Evolutionary conservation across 2,329 filamentous ascomycete species (phyloP), one percentile per base, ranked within the genome.

Genomic region (Colletotrichum gloeosporioides): DNA sequence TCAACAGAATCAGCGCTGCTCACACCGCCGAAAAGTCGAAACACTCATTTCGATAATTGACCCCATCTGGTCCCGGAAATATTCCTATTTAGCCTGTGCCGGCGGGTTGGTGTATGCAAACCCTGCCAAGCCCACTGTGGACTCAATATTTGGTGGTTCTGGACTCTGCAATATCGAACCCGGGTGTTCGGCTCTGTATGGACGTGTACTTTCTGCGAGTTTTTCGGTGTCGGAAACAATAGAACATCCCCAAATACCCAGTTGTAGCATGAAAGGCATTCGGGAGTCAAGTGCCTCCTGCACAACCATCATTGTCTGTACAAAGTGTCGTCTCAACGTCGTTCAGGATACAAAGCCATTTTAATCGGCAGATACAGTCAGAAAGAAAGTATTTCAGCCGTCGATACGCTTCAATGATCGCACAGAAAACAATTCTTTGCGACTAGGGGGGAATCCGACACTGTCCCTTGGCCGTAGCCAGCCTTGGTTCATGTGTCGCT

Each of bases 321-420:
- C 8, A 13, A 8, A 22, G 0, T n/a, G 3, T 22, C n/a, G 10
- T 49, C n/a, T 22, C 0, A 0, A 22, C 6, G 6, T n/a, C 2
- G n/a, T 3, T 3, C 3, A 13, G 44, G 10, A 12, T 22, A 7
- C 1, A 49, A 13, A 6, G 44, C 44, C 44, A 1, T 22, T 49
- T 49, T 22, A n/a, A 13, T 4, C 22, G 44, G n/a, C 10, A 49
- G 12, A 13, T 10, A 3, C 1, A n/a, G 6, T 6, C 3, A 22
- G 16, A 49, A 13, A 49, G 7, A 7, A 49, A 6, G 13, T 4
- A 4, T 7, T 10, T 22, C 9, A 10, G n/a, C n/a, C 22, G 44
- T 22, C 0, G 6, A n/a, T 12, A 8, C 10, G 18, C 2, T 13
- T 49, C 44, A n/a, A 22, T 49, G 44, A n/a, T 10, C n/a, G 4